Evolutionary conservation across 805 yeast species (phyloP).

Genomic region (Saturnispora bothae): DNA sequence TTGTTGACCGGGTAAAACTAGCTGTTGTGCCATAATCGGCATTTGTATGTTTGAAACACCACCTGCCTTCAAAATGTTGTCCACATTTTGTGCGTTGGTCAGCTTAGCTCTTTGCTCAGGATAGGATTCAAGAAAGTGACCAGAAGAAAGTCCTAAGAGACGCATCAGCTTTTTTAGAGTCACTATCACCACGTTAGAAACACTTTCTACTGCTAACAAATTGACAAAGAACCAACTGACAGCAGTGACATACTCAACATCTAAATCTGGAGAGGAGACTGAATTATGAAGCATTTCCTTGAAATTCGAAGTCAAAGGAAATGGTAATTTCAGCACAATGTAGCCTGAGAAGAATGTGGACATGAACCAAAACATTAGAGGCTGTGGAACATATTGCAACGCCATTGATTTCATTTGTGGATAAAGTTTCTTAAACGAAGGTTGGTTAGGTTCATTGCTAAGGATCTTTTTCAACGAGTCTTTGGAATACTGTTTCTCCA

Average conservation of each 20-base stretch:
- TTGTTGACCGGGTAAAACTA: neutral
- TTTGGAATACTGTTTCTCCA: no score
- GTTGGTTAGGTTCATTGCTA: no score
- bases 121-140: neutral
- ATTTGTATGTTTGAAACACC: conserved; percentile 1
- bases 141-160: conserved; percentile 47
- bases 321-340: conserved; percentile 79
- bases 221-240: conserved; percentile 94
- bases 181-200: conserved; percentile 35
- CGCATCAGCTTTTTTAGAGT: no score
- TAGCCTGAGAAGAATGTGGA: conserved; percentile 89
- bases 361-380: conserved; percentile 93
- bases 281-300: conserved; percentile 90
- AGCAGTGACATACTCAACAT: conserved; percentile 86
- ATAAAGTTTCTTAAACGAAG: no score
- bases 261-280: conserved; percentile 71
- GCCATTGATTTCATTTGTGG: no score
- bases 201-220: conserved; percentile 71
- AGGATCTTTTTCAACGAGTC: no score
- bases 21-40: neutral
- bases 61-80: conserved; percentile 8
- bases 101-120: conserved; percentile 20
- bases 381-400: conserved; percentile 82
- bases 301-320: conserved; percentile 71
- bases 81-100: conserved; percentile 3